Conservation (phyloP, 257 asterid genomes). For the Salvia miltiorrhiza region DNA sequence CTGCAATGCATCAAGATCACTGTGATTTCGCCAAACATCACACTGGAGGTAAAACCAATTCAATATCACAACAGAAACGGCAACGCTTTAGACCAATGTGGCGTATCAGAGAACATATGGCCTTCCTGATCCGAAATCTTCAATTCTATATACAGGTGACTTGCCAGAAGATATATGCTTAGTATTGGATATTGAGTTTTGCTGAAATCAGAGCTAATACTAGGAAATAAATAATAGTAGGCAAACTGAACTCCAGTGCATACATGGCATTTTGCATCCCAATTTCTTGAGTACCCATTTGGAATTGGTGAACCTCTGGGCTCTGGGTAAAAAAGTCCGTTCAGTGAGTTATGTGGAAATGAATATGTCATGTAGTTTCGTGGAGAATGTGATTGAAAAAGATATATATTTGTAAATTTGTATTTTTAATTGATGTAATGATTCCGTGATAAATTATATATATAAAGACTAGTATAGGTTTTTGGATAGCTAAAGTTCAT, state of each 20-base stretch:
- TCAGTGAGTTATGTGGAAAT: background rate
- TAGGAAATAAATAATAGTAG: background rate
- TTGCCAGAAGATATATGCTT: background rate
- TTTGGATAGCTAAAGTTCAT: background rate
- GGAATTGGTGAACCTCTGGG: background rate
- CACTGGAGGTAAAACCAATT: slow-evolving; percentile 38
- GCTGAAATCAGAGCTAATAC: background rate
- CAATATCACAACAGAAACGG: slow-evolving; percentile 64
- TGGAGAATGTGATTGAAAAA: background rate
- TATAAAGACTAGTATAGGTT: background rate
- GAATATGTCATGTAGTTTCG: background rate
- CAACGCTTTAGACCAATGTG: slow-evolving; percentile 88
- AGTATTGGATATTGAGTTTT: slow-evolving; percentile 6
- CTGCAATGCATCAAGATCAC: slow-evolving; percentile 93
- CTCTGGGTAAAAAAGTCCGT: background rate
- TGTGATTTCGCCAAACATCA: slow-evolving; percentile 66
- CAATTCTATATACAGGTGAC: slow-evolving; percentile 92
- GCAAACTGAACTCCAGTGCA: slow-evolving; percentile 14
- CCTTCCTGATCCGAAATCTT: slow-evolving; percentile 92
- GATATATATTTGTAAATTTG: no score
- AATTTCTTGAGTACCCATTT: no score
- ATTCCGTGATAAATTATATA: background rate
- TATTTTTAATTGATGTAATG: background rate
- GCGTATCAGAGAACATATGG: slow-evolving; percentile 98
- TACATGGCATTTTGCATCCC: slow-evolving; percentile 1